Percentiles rank a stretch among this genome's conserved stretches.
These are phyloP conservation scores for Ceratorhiza oryzae-sativae DNA, from an alignment of 1,284 basidiomycete species.

Conservation along the genomic window DNA sequence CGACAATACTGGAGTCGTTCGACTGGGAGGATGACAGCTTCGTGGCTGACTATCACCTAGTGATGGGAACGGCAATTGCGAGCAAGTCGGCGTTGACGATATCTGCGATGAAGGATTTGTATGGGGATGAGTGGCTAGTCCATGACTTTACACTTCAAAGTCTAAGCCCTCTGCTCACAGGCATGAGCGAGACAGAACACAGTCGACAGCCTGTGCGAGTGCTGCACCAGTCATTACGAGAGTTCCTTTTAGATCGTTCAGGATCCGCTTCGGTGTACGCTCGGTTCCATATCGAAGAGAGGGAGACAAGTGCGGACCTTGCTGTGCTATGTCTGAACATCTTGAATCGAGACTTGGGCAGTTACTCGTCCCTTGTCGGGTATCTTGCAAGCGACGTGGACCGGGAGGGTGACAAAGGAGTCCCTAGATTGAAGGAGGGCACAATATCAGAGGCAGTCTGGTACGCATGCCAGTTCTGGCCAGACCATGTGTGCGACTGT, in stretches of 20 bases:
- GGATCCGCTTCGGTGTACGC: background rate
- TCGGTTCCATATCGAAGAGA: background rate
- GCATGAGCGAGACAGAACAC: background rate
- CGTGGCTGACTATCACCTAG: slow-evolving; percentile 43
- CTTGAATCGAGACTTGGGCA: background rate
- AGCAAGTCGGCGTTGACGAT: slow-evolving; percentile 7
- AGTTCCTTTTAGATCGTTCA: background rate
- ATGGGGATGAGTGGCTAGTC: background rate
- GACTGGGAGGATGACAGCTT: slow-evolving; percentile 46
- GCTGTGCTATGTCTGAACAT: background rate
- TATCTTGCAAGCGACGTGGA: background rate
- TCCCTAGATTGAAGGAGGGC: background rate
- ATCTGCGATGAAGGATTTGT: background rate
- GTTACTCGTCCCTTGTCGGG: background rate
- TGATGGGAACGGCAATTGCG: slow-evolving; percentile 46
- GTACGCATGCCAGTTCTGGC: slow-evolving; percentile 29
- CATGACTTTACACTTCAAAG: background rate
- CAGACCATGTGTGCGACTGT: background rate
- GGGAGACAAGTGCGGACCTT: background rate
- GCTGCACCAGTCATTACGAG: slow-evolving; percentile 20
- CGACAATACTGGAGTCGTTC: slow-evolving; percentile 44
- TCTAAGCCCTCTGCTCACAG: slow-evolving; percentile 4
- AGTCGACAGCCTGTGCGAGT: background rate
- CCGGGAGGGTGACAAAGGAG: background rate
- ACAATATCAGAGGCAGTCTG: background rate